A percentile compares a stretch with the other conserved stretches of the same genome.
Conservation (phyloP, 2,329 filamentous ascomycete species). For the Ilyonectria sp. region DNA sequence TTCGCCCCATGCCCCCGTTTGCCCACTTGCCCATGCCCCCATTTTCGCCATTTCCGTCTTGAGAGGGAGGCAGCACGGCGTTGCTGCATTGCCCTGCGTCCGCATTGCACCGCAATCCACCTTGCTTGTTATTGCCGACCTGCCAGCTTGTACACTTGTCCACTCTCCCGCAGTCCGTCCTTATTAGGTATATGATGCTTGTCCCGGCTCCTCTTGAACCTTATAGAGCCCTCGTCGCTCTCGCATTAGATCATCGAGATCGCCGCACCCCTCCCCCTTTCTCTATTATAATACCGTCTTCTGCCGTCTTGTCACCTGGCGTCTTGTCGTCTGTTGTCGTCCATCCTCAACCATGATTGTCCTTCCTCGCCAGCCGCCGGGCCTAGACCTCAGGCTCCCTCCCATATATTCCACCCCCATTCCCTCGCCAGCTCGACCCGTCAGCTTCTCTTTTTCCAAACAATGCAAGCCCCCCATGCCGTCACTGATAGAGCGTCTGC, state of each 20-base stretch:
- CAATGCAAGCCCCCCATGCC: constrained; percentile 36
- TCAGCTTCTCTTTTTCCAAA: constrained; percentile 29
- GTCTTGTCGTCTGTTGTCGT: constrained; percentile 1
- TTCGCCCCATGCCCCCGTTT: constrained; percentile 4
- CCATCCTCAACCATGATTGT: constrained; percentile 47
- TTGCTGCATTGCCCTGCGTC: constrained; percentile 24
- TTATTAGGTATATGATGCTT: constrained; percentile 18
- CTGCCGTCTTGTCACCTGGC: not conserved
- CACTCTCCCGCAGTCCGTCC: constrained; percentile 7
- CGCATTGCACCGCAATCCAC: constrained; percentile 3
- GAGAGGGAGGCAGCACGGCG: constrained; percentile 19
- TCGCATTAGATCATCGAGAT: constrained; percentile 47
- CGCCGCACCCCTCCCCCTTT: constrained; percentile 27
- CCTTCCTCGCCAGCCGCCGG: constrained; percentile 43
- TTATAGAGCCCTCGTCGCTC: constrained; percentile 45
- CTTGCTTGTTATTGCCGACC: constrained; percentile 31
- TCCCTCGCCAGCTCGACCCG: constrained; percentile 28
- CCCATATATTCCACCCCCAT: constrained; percentile 25
- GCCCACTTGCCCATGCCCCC: not conserved
- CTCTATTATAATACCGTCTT: constrained; percentile 19
- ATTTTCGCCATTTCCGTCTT: constrained; percentile 25
- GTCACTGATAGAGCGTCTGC: constrained; percentile 53
- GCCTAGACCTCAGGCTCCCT: constrained; percentile 38
- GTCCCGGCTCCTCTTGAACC: constrained; percentile 23
- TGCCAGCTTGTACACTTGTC: constrained; percentile 4